These are phyloP conservation scores for Talaromyces sp. DNA, from an alignment of 2,329 filamentous ascomycete species.

Conservation along the genomic window DNA sequence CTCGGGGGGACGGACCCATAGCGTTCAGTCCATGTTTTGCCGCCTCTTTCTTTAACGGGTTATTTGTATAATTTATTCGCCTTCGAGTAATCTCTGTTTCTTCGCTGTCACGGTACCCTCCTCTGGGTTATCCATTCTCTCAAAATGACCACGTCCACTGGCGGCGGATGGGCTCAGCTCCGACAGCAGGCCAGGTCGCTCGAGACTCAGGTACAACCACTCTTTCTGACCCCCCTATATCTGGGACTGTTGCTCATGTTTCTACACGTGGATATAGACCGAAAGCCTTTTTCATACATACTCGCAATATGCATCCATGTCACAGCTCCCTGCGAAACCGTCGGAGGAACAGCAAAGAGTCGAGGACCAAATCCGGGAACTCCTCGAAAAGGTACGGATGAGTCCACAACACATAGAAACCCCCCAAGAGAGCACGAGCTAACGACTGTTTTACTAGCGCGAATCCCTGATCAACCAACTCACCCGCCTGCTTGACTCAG, in stretches of 20 bases:
- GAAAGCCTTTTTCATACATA: constrained; percentile 68
- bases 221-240: background rate
- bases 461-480: constrained; percentile 78
- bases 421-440: background rate
- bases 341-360: constrained; percentile 77
- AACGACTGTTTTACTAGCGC: constrained; percentile 51
- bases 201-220: constrained; percentile 70
- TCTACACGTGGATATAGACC: constrained; percentile 54
- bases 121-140: background rate
- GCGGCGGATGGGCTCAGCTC: constrained; percentile 81
- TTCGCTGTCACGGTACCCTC: background rate
- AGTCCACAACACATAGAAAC: background rate
- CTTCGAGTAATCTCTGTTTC: background rate
- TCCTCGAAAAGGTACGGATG: constrained; percentile 67
- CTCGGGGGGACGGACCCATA: background rate
- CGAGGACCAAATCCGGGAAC: constrained; percentile 75
- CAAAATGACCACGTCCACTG: constrained; percentile 52
- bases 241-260: constrained; percentile 10
- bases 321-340: constrained; percentile 75
- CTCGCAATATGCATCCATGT: constrained; percentile 79
- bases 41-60: background rate
- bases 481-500: constrained; percentile 83
- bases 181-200: constrained; percentile 85
- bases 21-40: background rate
- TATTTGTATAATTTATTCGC: background rate